phyloP scores from a whole-genome alignment of 192 early-diverging fungal genomes.

The Piromyces sp. region DNA sequence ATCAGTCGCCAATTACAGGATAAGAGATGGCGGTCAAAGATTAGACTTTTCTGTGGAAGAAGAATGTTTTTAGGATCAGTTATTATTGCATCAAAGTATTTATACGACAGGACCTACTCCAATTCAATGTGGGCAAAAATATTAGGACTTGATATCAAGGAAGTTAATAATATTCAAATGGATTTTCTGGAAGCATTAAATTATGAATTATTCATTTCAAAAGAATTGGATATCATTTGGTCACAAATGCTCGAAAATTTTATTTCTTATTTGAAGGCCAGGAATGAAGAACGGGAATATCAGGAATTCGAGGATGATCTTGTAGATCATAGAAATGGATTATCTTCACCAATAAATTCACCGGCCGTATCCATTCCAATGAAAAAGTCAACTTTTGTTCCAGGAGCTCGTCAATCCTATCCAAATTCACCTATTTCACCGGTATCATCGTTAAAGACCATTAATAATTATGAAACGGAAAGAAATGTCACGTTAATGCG shows the following conservation, averaged over 20 bases:
- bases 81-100: constrained; percentile 72
- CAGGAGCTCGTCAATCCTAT: too few relatives aligned
- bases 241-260: neutral
- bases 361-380: too few relatives aligned
- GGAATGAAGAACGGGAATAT: neutral
- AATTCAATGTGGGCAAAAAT: constrained; percentile 78
- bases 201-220: constrained; percentile 47
- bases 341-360: too few relatives aligned
- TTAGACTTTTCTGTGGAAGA: constrained; percentile 29
- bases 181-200: constrained; percentile 58
- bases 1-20: neutral
- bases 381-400: too few relatives aligned
- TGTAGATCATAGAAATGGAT: too few relatives aligned
- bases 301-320: neutral
- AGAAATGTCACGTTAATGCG: too few relatives aligned
- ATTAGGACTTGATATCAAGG: constrained; percentile 47
- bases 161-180: constrained; percentile 67
- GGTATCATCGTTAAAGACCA: too few relatives aligned
- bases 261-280: neutral
- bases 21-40: neutral
- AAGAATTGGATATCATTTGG: neutral
- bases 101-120: constrained; percentile 63
- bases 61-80: constrained; percentile 71
- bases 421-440: too few relatives aligned
- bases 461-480: too few relatives aligned